Evolutionary conservation across 2,329 filamentous ascomycete genomes (phyloP).

Genomic region (Teratosphaeria zuluensis): DNA sequence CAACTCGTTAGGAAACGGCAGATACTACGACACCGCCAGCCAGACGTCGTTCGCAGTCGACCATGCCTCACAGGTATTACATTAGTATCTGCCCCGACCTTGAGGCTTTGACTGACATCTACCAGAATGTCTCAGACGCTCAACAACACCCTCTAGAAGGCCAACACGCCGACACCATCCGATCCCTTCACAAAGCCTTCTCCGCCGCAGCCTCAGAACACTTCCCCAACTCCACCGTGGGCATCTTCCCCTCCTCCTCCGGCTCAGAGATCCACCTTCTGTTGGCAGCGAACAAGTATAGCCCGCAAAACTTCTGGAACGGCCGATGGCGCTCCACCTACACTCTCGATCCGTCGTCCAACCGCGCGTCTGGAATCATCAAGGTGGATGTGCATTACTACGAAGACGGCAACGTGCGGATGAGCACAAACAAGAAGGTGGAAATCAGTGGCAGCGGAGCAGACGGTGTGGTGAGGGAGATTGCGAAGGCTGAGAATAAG

Average conservation of each 20-base stretch:
- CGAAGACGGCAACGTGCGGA: slow-evolving; percentile 93
- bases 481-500: slow-evolving; percentile 72
- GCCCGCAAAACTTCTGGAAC: slow-evolving; percentile 98
- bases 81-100: background rate
- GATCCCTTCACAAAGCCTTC: slow-evolving; percentile 73
- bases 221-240: slow-evolving; percentile 70
- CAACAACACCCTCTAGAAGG: slow-evolving; percentile 75
- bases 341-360: slow-evolving; percentile 60
- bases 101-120: slow-evolving; percentile 3
- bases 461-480: slow-evolving; percentile 63
- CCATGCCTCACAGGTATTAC: slow-evolving; percentile 61
- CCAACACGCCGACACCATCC: slow-evolving; percentile 65
- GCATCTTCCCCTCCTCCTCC: slow-evolving; percentile 70
- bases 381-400: slow-evolving; percentile 98
- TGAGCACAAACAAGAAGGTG: slow-evolving; percentile 77
- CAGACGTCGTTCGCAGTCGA: slow-evolving; percentile 84
- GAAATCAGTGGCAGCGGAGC: slow-evolving; percentile 44
- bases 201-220: slow-evolving; percentile 73
- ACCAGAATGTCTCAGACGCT: slow-evolving; percentile 67
- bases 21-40: slow-evolving; percentile 86
- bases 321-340: slow-evolving; percentile 92
- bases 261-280: slow-evolving; percentile 70
- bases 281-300: slow-evolving; percentile 93
- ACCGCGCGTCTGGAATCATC: slow-evolving; percentile 64
- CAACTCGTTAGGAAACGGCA: slow-evolving; percentile 68